Conservation (phyloP, 345 rosid genomes). For the Aegle marmelos region DNA sequence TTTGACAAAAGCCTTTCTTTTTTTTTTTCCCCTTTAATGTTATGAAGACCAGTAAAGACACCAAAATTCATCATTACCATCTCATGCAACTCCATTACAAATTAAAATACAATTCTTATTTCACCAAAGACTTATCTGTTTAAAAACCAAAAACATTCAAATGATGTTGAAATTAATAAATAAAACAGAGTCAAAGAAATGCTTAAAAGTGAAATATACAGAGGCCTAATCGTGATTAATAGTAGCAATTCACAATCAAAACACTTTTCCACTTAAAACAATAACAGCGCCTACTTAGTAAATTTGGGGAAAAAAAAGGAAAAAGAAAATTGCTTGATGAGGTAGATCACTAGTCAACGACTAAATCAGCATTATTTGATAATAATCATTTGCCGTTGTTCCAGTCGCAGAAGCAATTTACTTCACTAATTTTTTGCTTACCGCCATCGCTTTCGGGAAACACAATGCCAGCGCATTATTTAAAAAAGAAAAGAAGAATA, state of each 20-base stretch:
- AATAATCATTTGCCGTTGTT: background rate
- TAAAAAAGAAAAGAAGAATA: background rate
- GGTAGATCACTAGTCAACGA: background rate
- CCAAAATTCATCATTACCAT: background rate
- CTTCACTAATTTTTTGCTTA: background rate
- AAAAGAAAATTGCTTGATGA: background rate
- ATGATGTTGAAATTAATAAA: background rate
- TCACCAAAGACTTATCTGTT: background rate
- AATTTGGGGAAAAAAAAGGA: background rate
- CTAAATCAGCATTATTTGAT: background rate
- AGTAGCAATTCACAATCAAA: background rate
- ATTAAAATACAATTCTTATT: background rate
- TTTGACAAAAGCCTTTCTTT: background rate
- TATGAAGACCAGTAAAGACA: background rate
- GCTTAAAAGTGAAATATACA: background rate
- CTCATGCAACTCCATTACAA: background rate
- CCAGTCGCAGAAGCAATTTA: background rate
- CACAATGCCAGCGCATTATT: background rate
- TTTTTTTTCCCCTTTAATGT: background rate
- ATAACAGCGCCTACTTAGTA: background rate
- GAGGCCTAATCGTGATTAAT: background rate
- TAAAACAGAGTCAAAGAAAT: background rate
- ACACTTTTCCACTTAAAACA: background rate
- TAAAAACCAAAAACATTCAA: background rate
- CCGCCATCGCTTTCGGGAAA: background rate